Base-by-base conservation (phyloP, 2,329 filamentous ascomycete species). In the Aspergillus sp. region DNA sequence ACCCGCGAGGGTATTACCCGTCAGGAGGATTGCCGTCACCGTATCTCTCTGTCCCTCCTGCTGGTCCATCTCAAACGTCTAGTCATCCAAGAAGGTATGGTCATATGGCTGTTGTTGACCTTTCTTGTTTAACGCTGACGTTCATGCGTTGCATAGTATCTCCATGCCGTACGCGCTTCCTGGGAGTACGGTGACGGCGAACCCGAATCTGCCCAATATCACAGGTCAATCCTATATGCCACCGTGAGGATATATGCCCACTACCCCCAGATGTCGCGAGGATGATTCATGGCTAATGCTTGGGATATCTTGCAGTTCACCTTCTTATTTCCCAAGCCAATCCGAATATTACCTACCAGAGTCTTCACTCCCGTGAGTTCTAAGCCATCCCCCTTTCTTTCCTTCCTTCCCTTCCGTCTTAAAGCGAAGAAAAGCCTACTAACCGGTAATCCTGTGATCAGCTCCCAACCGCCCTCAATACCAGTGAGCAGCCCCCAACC, bases 251-350 rank as follows among this genome's bases (percentile, higher is more conserved):
- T 19, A 19, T 19, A 19, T 19, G 19, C 19, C 19, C 19, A 19
- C 19, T 19, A 19, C 19, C 19, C 19, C 19, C 19, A 2, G 19
- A 19, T 19, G 19, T 29, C 29, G n/a, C 3, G 27, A 29, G 4
- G 41, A 32, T 12, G 36, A 8, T 39, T 26, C n/a, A 5, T 46
- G 19, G 33, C 52, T 60, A 38, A 61, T 19, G 19, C 19, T 19
- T 19, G 19, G 30, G 30, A 32, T 32, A 40, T 7, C 7, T 10
- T 4, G 1, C 35, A 67, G 64, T 2, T 54, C 63, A n/a, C 50
- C 60, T 6, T 54, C 61, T 19, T 68, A 66, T 53, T 50, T 65
- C 44, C 57, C 64, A 36, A 64, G 58, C 12, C 65, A 64, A 49
- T 53, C 57, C 26, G 54, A 58, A 7, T 68, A 67, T 45, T 65